Evolutionary conservation across 495 filamentous ascomycete genomes (phyloP).

Genomic region (Mytilinidion resinicola): DNA sequence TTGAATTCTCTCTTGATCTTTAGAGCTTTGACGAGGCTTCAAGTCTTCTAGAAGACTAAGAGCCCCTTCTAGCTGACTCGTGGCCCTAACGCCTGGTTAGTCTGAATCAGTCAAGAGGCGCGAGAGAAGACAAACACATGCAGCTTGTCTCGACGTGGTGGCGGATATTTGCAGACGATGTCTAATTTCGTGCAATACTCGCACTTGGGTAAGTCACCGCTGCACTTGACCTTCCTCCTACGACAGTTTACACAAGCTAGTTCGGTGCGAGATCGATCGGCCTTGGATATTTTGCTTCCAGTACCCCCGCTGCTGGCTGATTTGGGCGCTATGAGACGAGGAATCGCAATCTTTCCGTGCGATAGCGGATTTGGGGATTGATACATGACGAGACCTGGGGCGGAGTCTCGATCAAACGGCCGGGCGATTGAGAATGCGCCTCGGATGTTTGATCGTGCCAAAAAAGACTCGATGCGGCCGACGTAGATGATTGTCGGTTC

Average conservation of each 20-base stretch:
- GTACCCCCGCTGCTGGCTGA: background rate
- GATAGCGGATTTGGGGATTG: background rate
- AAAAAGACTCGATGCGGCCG: too few relatives aligned
- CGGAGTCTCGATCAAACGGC: background rate
- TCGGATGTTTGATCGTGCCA: too few relatives aligned
- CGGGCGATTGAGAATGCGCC: background rate
- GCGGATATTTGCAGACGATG: slow-evolving; percentile 5
- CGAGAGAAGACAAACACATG: slow-evolving; percentile 25
- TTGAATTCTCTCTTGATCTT: background rate
- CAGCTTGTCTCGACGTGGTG: background rate
- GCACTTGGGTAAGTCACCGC: slow-evolving; percentile 50
- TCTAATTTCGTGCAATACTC: slow-evolving; percentile 40
- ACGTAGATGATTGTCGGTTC: too few relatives aligned
- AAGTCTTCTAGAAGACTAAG: background rate
- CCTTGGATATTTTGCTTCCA: slow-evolving; percentile 1
- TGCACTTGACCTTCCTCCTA: slow-evolving; percentile 51
- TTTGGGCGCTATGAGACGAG: slow-evolving; percentile 9
- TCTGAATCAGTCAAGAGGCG: background rate
- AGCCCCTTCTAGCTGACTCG: too few relatives aligned
- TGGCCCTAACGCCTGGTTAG: too few relatives aligned
- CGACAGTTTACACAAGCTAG: slow-evolving; percentile 34
- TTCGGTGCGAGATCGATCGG: background rate
- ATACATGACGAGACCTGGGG: background rate
- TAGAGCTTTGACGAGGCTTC: background rate
- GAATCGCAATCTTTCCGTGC: slow-evolving; percentile 18